phyloP scores from a whole-genome alignment of 345 rosid genomes.

The Combretum micranthum region DNA sequence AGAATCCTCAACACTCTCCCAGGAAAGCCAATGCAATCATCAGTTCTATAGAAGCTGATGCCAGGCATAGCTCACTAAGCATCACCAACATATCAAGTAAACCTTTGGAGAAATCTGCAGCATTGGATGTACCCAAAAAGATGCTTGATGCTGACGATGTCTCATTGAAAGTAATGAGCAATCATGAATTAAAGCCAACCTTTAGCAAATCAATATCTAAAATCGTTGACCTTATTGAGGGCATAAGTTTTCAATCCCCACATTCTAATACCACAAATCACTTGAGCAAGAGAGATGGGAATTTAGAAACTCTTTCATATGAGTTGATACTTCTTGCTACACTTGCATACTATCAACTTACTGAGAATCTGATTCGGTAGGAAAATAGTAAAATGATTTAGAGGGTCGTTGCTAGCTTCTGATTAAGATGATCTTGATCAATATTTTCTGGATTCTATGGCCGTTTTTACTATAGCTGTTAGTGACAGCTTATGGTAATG shows the following conservation, averaged over 20 bases:
- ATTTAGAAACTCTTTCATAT: conserved; percentile 16
- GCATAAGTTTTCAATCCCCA: conserved; percentile 31
- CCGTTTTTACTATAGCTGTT: too few species aligned
- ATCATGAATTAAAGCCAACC: conserved; percentile 24
- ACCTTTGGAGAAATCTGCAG: conserved; percentile 16
- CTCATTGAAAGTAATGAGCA: conserved; percentile 15
- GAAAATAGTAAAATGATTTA: background rate
- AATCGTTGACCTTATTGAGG: conserved; percentile 65
- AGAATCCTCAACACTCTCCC: conserved; percentile 19
- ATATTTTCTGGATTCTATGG: too few species aligned
- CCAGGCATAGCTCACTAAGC: background rate
- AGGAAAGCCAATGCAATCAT: conserved; percentile 18
- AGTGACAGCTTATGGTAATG: background rate
- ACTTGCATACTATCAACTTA: too few species aligned
- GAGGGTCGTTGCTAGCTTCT: too few species aligned
- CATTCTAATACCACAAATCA: conserved; percentile 17
- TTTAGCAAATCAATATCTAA: conserved; percentile 46
- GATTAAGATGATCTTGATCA: too few species aligned
- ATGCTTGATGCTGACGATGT: conserved; percentile 11
- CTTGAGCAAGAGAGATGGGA: conserved; percentile 35
- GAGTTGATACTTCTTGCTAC: too few species aligned
- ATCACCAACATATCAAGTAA: conserved; percentile 17
- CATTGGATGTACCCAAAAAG: conserved; percentile 14
- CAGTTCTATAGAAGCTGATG: conserved; percentile 16
- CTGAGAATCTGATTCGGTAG: background rate